These are phyloP conservation scores for Ascoidea tarda DNA, from an alignment of 805 yeast genomes.

Conservation along the genomic window DNA sequence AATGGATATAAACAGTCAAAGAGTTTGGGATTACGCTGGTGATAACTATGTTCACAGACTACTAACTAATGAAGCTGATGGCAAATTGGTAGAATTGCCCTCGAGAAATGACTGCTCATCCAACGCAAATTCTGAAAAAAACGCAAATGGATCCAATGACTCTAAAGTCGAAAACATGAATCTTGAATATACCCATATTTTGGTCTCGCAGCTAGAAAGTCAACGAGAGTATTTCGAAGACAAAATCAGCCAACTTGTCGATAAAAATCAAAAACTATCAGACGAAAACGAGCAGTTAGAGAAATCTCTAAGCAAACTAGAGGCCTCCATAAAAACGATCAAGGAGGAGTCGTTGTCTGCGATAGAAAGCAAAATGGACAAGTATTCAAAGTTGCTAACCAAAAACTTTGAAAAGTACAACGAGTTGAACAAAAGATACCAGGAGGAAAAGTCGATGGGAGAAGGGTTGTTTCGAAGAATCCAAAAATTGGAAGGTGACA, in stretches of 20 bases:
- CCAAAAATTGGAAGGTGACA: constrained; percentile 19
- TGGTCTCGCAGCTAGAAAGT: constrained; percentile 71
- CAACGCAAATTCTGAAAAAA: constrained; percentile 5
- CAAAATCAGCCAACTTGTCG: constrained; percentile 23
- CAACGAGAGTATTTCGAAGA: constrained; percentile 74
- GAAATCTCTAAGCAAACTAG: constrained; percentile 12
- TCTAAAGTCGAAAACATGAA: constrained; percentile 36
- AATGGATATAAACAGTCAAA: constrained; percentile 70
- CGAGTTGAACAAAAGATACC: constrained; percentile 20
- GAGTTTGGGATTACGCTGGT: constrained; percentile 93
- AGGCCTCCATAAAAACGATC: constrained; percentile 11
- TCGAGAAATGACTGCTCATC: constrained; percentile 12
- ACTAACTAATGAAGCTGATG: constrained; percentile 75
- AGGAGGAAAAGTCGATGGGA: constrained; percentile 33
- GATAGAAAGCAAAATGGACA: neutral
- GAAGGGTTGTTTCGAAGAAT: constrained; percentile 26
- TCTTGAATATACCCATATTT: constrained; percentile 65
- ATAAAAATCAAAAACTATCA: constrained; percentile 15
- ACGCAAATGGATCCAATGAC: constrained; percentile 1
- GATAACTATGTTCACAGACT: constrained; percentile 83
- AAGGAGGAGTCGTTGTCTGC: constrained; percentile 6
- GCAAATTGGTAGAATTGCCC: constrained; percentile 73
- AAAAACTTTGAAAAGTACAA: neutral
- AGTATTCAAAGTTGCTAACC: neutral
- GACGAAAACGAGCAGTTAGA: constrained; percentile 10